Base-by-base conservation (phyloP, 129 eudicot species). In the Artemisia tridentata region DNA sequence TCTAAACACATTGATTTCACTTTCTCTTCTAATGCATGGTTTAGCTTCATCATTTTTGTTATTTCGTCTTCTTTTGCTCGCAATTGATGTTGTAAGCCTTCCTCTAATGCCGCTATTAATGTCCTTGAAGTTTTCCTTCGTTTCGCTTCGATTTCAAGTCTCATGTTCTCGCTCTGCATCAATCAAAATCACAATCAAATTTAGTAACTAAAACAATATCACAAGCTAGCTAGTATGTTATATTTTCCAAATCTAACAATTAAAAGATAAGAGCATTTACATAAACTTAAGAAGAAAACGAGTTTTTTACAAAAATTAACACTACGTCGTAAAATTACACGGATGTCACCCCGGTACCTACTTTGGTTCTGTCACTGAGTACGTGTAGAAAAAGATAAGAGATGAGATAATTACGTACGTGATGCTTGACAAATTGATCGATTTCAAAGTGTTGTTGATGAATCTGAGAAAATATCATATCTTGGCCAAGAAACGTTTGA, bases 11-110 rank as follows among this genome's bases (percentile, higher is more conserved):
- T 79, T 11, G 93, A 78, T 71, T 82, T 84, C 47, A 89, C 72
- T 60, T 74, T 73, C 11, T 89, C 96, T 50, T 86, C 86, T 9
- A 89, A 59, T 25, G 82, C 85, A 20, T 75, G 80, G 29, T 89
- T 89, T 19, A 86, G 23, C 21, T 73, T 86, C 52, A 76, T 82
- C 17, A 89, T 84, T 25, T 80, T 86, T 29, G 65, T 62, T 2
- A 86, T 80, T 61, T 89, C 88, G 8, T 80, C 90, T n/a, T 89
- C 93, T 27, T 82, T 89, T 10, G 84, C 81, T 43, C 70, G 76
- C 34, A 86, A n/a, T 34, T 57, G 78, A 58, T 80, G 80, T 69
- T 74, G 51, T 1, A 84, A 58, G 1, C 63, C 75, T 63, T 79
- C 86, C 68, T 86, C 86, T 3, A 86, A 63, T 2, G 86, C 86